Conservation (phyloP, 805 yeast species). For the Metschnikowia chrysomelidarum region DNA sequence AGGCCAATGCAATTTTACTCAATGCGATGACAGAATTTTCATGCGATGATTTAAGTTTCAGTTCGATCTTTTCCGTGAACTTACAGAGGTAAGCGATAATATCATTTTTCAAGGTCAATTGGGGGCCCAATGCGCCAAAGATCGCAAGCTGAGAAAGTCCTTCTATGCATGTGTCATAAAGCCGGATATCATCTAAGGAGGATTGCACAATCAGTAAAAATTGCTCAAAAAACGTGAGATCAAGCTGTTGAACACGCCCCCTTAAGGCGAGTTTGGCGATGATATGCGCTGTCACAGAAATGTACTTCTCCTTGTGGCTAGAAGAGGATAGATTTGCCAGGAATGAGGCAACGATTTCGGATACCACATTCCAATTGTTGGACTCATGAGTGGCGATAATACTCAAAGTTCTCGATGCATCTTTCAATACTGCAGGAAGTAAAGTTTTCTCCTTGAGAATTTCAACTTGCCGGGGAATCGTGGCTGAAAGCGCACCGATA, state of each 20-base stretch:
- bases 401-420: constrained; percentile 47
- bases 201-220: constrained; percentile 16
- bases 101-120: constrained; percentile 9
- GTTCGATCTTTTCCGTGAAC: constrained; percentile 25
- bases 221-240: constrained; percentile 9
- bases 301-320: constrained; percentile 18
- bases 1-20: constrained; percentile 51
- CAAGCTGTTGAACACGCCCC: constrained; percentile 16
- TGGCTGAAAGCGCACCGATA: constrained; percentile 20
- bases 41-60: constrained; percentile 51
- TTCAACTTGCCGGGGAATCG: constrained; percentile 23
- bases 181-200: constrained; percentile 21
- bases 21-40: constrained; percentile 59
- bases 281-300: constrained; percentile 43
- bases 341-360: constrained; percentile 1
- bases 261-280: constrained; percentile 45
- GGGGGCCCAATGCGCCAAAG: constrained; percentile 47
- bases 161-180: constrained; percentile 32
- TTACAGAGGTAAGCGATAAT: constrained; percentile 18
- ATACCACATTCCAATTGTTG: constrained; percentile 11
- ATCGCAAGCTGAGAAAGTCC: constrained; percentile 43
- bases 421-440: constrained; percentile 23
- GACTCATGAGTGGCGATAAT: constrained; percentile 46
- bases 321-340: constrained; percentile 11
- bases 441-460: constrained; percentile 23